Conservation (phyloP, 208 protist genomes). For the Acanthamoeba sp. region DNA sequence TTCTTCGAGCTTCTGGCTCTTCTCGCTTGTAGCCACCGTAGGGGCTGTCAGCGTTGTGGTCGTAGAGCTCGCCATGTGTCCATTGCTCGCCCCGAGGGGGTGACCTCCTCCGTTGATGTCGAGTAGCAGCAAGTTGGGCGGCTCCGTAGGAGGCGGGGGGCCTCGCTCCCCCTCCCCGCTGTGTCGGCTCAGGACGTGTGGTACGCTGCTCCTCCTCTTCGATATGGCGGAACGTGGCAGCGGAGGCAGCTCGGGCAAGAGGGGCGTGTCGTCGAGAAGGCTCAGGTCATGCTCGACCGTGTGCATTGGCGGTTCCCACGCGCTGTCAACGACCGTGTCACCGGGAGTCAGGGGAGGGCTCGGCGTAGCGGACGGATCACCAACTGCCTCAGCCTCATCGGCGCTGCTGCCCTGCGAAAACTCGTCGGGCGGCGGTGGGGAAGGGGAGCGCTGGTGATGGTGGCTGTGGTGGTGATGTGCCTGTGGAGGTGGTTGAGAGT, state of each 20-base stretch:
- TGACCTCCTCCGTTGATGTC: neutral
- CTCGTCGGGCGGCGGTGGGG: neutral
- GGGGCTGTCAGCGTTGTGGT: neutral
- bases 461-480: neutral
- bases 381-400: too few relatives aligned
- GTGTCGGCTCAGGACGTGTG: neutral
- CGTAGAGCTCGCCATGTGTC: too few relatives aligned
- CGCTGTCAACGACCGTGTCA: too few relatives aligned
- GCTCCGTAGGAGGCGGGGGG: neutral
- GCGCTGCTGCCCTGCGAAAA: neutral
- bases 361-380: too few relatives aligned
- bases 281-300: neutral
- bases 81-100: neutral
- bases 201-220: conserved; percentile 13
- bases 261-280: conserved; percentile 36
- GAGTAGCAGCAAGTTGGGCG: neutral
- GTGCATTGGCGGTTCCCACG: too few relatives aligned
- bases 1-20: neutral
- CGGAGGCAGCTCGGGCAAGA: conserved; percentile 20
- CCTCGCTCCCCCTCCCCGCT: neutral
- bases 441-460: neutral
- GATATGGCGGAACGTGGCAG: neutral
- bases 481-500: neutral
- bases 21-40: neutral
- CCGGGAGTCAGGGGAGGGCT: too few relatives aligned